phyloP scores from a whole-genome alignment of 2,329 filamentous ascomycete species.

The Fusarium veterinarium region DNA sequence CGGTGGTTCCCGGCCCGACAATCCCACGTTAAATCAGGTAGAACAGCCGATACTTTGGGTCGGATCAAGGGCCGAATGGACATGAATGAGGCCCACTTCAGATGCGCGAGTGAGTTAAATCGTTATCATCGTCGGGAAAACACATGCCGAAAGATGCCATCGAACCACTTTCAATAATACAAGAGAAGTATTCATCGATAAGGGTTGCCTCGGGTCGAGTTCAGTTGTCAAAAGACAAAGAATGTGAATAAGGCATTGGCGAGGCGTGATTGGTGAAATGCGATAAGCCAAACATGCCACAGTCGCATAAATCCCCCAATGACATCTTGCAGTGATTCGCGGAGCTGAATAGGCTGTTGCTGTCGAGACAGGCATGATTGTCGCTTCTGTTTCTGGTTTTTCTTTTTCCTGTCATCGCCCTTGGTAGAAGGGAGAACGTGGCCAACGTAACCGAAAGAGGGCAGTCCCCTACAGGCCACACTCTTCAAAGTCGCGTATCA shows the following conservation, averaged over 20 bases:
- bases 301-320: slow-evolving; percentile 9
- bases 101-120: not conserved
- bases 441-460: not conserved
- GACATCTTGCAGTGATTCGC: slow-evolving; percentile 6
- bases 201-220: slow-evolving; percentile 12
- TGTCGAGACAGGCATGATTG: not conserved
- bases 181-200: slow-evolving; percentile 5
- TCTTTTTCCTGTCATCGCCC: not conserved
- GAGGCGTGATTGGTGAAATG: slow-evolving; percentile 18
- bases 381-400: not conserved
- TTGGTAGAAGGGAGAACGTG: not conserved
- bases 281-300: slow-evolving; percentile 23
- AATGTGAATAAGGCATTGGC: slow-evolving; percentile 12
- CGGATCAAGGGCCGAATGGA: slow-evolving; percentile 19
- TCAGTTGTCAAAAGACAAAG: slow-evolving; percentile 17
- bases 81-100: slow-evolving; percentile 26
- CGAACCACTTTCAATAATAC: slow-evolving; percentile 35
- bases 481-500: slow-evolving; percentile 87
- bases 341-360: not conserved
- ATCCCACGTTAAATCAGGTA: not conserved
- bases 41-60: not conserved
- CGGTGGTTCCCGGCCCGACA: slow-evolving; percentile 10
- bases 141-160: slow-evolving; percentile 31
- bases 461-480: slow-evolving; percentile 64
- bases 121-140: slow-evolving; percentile 14